Conservation (phyloP, 164 flowering plant genomes). For the Kingdonia uniflora region DNA sequence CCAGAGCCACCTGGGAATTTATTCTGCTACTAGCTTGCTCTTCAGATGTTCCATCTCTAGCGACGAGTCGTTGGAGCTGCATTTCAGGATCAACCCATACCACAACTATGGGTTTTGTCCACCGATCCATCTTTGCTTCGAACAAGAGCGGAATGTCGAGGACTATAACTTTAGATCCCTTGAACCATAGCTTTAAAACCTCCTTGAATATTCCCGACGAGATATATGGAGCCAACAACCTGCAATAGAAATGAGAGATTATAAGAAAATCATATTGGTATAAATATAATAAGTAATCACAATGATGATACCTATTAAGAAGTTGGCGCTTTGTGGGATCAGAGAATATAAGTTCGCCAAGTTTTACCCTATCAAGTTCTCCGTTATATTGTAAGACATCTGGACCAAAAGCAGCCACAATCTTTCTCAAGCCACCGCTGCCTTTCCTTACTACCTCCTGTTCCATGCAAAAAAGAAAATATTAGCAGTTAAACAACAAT, state of each 20-base stretch:
- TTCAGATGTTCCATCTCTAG: constrained; percentile 54
- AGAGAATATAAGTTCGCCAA: constrained; percentile 78
- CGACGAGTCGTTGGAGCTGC: constrained; percentile 68
- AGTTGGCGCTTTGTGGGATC: constrained; percentile 77
- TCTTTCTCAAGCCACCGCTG: constrained; percentile 83
- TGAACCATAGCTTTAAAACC: constrained; percentile 71
- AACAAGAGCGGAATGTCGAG: constrained; percentile 82
- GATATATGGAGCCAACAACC: constrained; percentile 82
- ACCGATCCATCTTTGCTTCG: constrained; percentile 75
- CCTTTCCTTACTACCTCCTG: constrained; percentile 86
- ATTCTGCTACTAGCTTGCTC: constrained; percentile 71
- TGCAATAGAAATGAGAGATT: constrained; percentile 12
- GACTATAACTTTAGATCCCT: constrained; percentile 57
- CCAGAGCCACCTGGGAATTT: constrained; percentile 68
- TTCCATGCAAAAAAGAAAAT: not conserved
- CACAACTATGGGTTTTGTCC: constrained; percentile 75
- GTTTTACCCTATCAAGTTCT: constrained; percentile 60
- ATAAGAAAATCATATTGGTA: not conserved
- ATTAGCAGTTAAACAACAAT: too few relatives aligned
- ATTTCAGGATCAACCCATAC: constrained; percentile 92
- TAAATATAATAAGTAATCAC: not conserved
- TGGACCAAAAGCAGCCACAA: constrained; percentile 69
- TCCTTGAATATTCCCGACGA: constrained; percentile 65
- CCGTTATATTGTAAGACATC: constrained; percentile 62
- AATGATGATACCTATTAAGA: constrained; percentile 49